Evolutionary conservation across 2,329 filamentous ascomycete genomes (phyloP).

Genomic region (Tolypocladium endophyticum): DNA sequence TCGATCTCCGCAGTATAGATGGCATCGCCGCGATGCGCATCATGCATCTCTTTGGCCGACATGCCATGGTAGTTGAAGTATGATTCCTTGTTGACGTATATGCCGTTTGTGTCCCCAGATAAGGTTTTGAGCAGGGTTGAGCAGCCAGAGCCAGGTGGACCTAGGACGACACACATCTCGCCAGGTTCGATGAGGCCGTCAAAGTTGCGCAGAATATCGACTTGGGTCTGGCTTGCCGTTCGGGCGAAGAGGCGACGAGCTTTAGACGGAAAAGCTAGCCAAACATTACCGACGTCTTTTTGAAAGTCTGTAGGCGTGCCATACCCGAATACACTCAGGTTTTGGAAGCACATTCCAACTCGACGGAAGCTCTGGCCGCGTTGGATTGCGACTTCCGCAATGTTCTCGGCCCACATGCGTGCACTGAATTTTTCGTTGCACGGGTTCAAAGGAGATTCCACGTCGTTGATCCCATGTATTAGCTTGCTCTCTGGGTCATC

Average conservation of each 20-base stretch:
- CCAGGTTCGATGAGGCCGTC: not conserved
- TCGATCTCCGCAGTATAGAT: conserved; percentile 73
- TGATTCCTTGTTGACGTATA: not conserved
- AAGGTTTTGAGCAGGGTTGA: not conserved
- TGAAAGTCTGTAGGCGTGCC: not conserved
- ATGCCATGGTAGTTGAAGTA: conserved; percentile 1
- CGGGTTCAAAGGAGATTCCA: not conserved
- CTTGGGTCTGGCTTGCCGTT: not conserved
- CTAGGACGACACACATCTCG: not conserved
- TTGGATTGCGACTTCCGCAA: not conserved
- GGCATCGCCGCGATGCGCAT: conserved; percentile 41
- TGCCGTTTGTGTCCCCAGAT: not conserved
- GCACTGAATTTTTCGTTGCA: not conserved
- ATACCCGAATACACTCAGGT: not conserved
- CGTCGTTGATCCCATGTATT: not conserved
- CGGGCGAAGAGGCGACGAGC: not conserved
- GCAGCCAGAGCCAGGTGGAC: not conserved
- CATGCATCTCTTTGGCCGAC: not conserved
- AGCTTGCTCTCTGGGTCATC: not conserved
- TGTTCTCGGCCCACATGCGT: not conserved
- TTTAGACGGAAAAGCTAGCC: not conserved
- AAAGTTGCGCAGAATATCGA: not conserved
- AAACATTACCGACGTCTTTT: not conserved
- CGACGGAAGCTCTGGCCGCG: not conserved
- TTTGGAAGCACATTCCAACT: not conserved